Percentiles rank a stretch among this genome's conserved stretches.
Evolutionary conservation across 108 stramenopile genomes (phyloP).

Genomic region (Skeletonema costatum): DNA sequence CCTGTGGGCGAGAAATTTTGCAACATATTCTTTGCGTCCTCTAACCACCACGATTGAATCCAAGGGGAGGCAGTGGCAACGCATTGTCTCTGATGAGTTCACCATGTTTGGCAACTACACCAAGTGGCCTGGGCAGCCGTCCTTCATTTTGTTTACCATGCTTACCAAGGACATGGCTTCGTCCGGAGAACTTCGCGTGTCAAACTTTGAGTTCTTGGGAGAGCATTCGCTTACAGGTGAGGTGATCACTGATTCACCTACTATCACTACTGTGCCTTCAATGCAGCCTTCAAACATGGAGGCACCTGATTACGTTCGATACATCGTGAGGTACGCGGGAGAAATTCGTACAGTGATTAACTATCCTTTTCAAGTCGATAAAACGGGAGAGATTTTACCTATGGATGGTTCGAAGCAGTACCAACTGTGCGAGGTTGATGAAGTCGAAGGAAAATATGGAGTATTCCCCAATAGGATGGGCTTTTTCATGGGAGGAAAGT

Average conservation of each 20-base stretch:
- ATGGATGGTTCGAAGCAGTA: slow-evolving; percentile 32
- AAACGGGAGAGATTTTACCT: slow-evolving; percentile 20
- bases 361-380: slow-evolving; percentile 35
- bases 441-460: slow-evolving; percentile 26
- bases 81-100: slow-evolving; percentile 22
- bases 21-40: slow-evolving; percentile 19
- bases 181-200: slow-evolving; percentile 10
- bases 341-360: slow-evolving; percentile 35
- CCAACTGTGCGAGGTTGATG: slow-evolving; percentile 36
- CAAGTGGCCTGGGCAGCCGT: slow-evolving; percentile 27
- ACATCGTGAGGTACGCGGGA: slow-evolving; percentile 38
- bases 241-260: slow-evolving; percentile 13
- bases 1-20: slow-evolving; percentile 20
- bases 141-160: slow-evolving; percentile 28
- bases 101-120: slow-evolving; percentile 36
- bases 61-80: slow-evolving; percentile 19
- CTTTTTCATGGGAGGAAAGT: neutral
- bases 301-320: slow-evolving; percentile 9
- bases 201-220: slow-evolving; percentile 21
- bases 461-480: slow-evolving; percentile 23
- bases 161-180: slow-evolving; percentile 9
- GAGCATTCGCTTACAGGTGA: neutral
- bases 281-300: slow-evolving; percentile 17
- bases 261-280: slow-evolving; percentile 14
- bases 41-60: slow-evolving; percentile 2